These are phyloP conservation scores for Agroathelia rolfsii DNA, from an alignment of 1,284 basidiomycete genomes.

Conservation along the genomic window DNA sequence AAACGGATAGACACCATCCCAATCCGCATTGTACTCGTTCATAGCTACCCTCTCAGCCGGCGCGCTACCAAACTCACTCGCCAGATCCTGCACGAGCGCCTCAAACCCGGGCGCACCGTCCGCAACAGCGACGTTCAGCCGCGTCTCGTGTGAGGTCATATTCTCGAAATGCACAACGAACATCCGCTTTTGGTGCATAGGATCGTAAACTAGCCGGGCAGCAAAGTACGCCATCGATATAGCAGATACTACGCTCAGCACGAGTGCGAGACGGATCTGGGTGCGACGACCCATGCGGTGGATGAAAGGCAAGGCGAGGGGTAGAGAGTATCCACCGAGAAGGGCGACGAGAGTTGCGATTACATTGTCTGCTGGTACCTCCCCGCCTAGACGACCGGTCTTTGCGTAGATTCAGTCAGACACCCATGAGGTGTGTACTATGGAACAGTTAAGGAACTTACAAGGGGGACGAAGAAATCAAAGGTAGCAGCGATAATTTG, in stretches of 20 bases:
- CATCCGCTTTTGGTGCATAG: constrained; percentile 80
- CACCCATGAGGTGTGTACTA: constrained; percentile 1
- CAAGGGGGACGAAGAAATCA: constrained; percentile 84
- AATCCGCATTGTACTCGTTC: constrained; percentile 67
- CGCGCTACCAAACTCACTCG: constrained; percentile 43
- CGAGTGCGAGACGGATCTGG: constrained; percentile 38
- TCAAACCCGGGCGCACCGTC: constrained; percentile 77
- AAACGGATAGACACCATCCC: constrained; percentile 86
- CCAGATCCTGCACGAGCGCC: constrained; percentile 52
- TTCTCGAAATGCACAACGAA: constrained; percentile 87
- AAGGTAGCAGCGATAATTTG: constrained; percentile 65
- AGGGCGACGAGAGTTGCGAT: constrained; percentile 70
- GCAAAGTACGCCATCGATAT: constrained; percentile 56
- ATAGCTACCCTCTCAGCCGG: constrained; percentile 42
- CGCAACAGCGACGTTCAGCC: constrained; percentile 76
- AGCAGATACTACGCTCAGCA: constrained; percentile 36
- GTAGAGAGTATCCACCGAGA: constrained; percentile 51
- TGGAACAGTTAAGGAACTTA: constrained; percentile 26
- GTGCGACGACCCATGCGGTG: constrained; percentile 56
- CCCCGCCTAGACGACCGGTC: constrained; percentile 68
- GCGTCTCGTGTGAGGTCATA: constrained; percentile 62
- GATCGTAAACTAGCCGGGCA: constrained; percentile 64
- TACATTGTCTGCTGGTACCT: constrained; percentile 82
- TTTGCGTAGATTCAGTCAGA: constrained; percentile 17
- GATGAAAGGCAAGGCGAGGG: constrained; percentile 64